Evolutionary conservation across 1,284 basidiomycete genomes (phyloP).

Genomic region (Microbotryum scabiosae): DNA sequence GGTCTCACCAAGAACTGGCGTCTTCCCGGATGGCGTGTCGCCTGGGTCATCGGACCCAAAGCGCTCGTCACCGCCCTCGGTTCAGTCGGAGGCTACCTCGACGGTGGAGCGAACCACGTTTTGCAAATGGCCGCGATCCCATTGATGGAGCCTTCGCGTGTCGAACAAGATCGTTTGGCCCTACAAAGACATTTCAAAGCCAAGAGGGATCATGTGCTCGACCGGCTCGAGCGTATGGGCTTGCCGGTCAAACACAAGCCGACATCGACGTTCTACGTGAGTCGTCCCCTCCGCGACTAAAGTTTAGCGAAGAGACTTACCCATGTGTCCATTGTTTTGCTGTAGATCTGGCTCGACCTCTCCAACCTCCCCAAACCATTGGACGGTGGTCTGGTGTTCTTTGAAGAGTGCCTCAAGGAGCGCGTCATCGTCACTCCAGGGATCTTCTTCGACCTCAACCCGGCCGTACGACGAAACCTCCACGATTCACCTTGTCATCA

Average conservation of each 20-base stretch:
- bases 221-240: slow-evolving; percentile 66
- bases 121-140: slow-evolving; percentile 76
- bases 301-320: too few species aligned
- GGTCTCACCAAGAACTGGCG: slow-evolving; percentile 76
- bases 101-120: slow-evolving; percentile 35
- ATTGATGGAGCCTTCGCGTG: slow-evolving; percentile 63
- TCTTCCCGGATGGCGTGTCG: slow-evolving; percentile 72
- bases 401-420: slow-evolving; percentile 86
- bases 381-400: slow-evolving; percentile 85
- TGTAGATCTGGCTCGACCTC: slow-evolving; percentile 85
- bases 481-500: slow-evolving; percentile 86
- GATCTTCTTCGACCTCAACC: slow-evolving; percentile 56
- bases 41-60: slow-evolving; percentile 94
- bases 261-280: slow-evolving; percentile 21
- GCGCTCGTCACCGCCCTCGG: slow-evolving; percentile 75
- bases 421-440: slow-evolving; percentile 3
- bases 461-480: slow-evolving; percentile 53
- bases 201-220: slow-evolving; percentile 82
- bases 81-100: slow-evolving; percentile 55
- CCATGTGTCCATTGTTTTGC: too few species aligned
- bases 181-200: slow-evolving; percentile 63
- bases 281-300: too few species aligned
- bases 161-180: slow-evolving; percentile 57
- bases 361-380: slow-evolving; percentile 65
- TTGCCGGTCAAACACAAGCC: slow-evolving; percentile 55